Evolutionary conservation across 352 stramenopile genomes (phyloP).

Genomic region (Pythium brachiatum): DNA sequence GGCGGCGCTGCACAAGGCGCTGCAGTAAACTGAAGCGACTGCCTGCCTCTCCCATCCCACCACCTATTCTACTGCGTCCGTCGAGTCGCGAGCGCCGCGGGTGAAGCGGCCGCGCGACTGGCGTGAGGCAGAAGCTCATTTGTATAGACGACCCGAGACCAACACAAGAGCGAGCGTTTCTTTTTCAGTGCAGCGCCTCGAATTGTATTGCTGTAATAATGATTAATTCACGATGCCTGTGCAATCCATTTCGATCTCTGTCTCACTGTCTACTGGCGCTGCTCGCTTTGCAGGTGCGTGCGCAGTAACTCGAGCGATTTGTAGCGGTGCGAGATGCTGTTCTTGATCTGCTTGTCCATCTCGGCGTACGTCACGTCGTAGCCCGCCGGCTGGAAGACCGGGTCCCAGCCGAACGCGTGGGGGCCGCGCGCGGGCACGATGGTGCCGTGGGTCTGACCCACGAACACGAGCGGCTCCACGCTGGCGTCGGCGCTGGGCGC

Average conservation of each 20-base stretch:
- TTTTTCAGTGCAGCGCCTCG: slow-evolving; percentile 4
- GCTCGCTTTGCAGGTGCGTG: slow-evolving; percentile 15
- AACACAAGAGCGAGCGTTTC: slow-evolving; percentile 4
- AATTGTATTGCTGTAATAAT: slow-evolving; percentile 29
- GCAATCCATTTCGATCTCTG: background rate
- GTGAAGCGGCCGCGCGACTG: slow-evolving; percentile 10
- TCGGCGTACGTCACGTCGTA: slow-evolving; percentile 87
- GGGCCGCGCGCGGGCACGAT: slow-evolving; percentile 90
- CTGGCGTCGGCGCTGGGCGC: slow-evolving; percentile 42
- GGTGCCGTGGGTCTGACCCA: slow-evolving; percentile 89
- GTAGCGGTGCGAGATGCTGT: slow-evolving; percentile 90
- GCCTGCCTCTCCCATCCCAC: background rate
- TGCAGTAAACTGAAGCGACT: slow-evolving; percentile 19
- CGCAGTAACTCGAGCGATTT: slow-evolving; percentile 70
- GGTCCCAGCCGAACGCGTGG: slow-evolving; percentile 90
- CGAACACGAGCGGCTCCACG: slow-evolving; percentile 90
- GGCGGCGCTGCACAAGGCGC: slow-evolving; percentile 37
- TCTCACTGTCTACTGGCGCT: background rate
- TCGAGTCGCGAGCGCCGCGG: background rate
- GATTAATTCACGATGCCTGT: slow-evolving; percentile 19
- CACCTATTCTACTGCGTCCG: background rate
- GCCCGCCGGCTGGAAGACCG: slow-evolving; percentile 87
- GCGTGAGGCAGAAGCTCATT: background rate
- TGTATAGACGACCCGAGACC: slow-evolving; percentile 20
- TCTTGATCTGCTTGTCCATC: slow-evolving; percentile 89